Base-by-base conservation (phyloP, 345 rosid species). In the Arabidopsis arenosa region DNA sequence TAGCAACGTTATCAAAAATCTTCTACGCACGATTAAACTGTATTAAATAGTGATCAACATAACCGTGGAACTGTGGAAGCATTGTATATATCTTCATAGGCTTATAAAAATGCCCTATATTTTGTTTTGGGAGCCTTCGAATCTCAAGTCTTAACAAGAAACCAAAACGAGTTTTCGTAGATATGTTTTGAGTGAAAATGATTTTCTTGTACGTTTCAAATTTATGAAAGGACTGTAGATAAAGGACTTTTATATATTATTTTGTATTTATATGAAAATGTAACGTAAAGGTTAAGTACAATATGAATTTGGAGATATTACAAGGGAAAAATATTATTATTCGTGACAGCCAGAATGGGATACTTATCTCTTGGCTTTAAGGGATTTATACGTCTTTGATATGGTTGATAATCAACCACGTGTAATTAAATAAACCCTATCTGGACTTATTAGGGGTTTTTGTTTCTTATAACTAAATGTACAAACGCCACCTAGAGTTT, bases 371-470 rank as follows among this genome's bases (percentile, higher is more conserved):
- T 76, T 52, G 62, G 74, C 33, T 69, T 69, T 41, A 54, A 55
- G 43, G 56, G 51, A 68, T 68, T 36, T 28, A 76, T 45, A 69
- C 64, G 70, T 69, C 49, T 70, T 53, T 44, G 58, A 13, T 52
- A 45, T 69, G 75, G 70, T 53, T 45, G 51, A 70, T 63, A 62
- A 70, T 23, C 71, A 70, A 55, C 80, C 80, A 76, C 71, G 80
- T 76, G 70, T n/a, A 45, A 54, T 36, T 43, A 40, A 58, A 62
- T 69, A 61, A 76, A 68, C 30, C 56, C 21, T 68, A 59, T 51
- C 73, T 75, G 36, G 66, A 75, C 36, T 51, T 60, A 68, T 75
- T 68, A 76, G 32, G 44, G 58, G 0, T n/a, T 52, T 58, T 68
- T 67, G 80, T 69, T 61, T 54, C 58, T 62, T 61, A 43, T 44